Base-by-base conservation (phyloP, 768 basidiomycete species). In the Naganishia kalamii region DNA sequence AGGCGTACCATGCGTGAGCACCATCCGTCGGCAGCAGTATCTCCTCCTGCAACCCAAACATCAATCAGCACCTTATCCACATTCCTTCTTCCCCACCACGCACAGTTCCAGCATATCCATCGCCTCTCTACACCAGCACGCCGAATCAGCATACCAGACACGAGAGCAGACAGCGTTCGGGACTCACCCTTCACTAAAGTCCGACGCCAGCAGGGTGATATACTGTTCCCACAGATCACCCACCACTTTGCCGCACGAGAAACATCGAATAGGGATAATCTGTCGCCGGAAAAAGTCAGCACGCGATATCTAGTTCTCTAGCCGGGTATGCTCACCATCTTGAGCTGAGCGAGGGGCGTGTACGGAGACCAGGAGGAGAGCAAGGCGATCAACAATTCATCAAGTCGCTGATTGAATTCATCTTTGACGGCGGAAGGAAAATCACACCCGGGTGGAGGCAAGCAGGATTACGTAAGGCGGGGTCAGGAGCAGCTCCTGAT, bases 11-110 rank as follows among this genome's bases (percentile, higher is more conserved):
- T 98, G 94, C 0, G 94, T 97, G 61, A 97, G 81, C 5, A 98
- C 90, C 94, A 97, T 98, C 50, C 94, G 85, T 49, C 93, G 84
- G 79, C 94, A 97, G 79, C 94, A 98, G 74, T 98, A 98, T 62
- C 94, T 81, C 78, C 90, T 93, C 48, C 75, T 75, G 3, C 13
- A 47, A 33, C 23, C 35, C 5, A 10, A 50, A 46, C 17, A 43
- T 46, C 54, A 54, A 43, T 66, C 37, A 25, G 29, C 43, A 4
- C 35, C 29, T 40, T 10, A 17, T 27, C 21, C 23, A 13, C 19
- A 2, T 17, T 13, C 17, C 25, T 23, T 41, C 21, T 40, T 40
- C 44, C 10, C 17, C 21, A 1, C 25, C 27, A 49, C 75, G 62
- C 19, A 75, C 75, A 98, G 80, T 70, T 92, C 88, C 1, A 94